Conservation (phyloP, 495 filamentous ascomycete species). For the Aspergillus campestris region DNA sequence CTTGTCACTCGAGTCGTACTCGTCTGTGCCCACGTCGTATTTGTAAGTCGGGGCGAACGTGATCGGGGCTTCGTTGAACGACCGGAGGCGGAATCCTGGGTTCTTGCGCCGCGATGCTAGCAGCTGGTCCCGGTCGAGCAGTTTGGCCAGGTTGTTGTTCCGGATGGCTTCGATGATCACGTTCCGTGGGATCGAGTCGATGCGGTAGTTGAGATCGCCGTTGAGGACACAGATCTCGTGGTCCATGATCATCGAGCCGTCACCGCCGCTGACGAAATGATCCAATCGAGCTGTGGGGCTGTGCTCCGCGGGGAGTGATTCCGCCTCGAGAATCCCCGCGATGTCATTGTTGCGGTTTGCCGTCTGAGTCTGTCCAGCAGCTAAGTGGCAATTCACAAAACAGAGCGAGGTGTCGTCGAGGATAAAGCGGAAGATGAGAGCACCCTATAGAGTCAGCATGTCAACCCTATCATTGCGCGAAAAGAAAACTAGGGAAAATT, state of each 20-base stretch:
- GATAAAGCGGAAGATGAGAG: constrained; percentile 81
- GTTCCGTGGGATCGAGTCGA: constrained; percentile 91
- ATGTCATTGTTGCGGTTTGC: constrained; percentile 89
- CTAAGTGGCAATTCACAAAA: constrained; percentile 96
- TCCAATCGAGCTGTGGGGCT: constrained; percentile 54
- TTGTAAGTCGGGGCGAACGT: constrained; percentile 95
- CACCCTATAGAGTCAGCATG: constrained; percentile 47
- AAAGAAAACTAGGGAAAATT: constrained; percentile 3
- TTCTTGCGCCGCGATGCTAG: constrained; percentile 79
- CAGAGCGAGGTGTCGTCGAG: constrained; percentile 89
- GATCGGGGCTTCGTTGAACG: constrained; percentile 80
- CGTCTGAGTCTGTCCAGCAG: constrained; percentile 85
- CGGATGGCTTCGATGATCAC: constrained; percentile 78
- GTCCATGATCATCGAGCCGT: constrained; percentile 92
- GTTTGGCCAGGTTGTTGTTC: constrained; percentile 69
- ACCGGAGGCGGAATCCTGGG: constrained; percentile 76
- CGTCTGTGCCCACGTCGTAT: constrained; percentile 91
- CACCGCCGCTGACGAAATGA: constrained; percentile 80
- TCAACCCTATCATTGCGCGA: too few species aligned
- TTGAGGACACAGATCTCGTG: constrained; percentile 95
- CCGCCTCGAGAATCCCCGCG: constrained; percentile 76
- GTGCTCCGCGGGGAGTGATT: constrained; percentile 58
- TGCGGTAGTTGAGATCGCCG: constrained; percentile 96
- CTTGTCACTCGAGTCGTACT: constrained; percentile 92
- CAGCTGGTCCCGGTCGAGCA: constrained; percentile 92